Evolutionary conservation across 78 protist genomes (phyloP).

Genomic region (Tieghemostelium lacteum): DNA sequence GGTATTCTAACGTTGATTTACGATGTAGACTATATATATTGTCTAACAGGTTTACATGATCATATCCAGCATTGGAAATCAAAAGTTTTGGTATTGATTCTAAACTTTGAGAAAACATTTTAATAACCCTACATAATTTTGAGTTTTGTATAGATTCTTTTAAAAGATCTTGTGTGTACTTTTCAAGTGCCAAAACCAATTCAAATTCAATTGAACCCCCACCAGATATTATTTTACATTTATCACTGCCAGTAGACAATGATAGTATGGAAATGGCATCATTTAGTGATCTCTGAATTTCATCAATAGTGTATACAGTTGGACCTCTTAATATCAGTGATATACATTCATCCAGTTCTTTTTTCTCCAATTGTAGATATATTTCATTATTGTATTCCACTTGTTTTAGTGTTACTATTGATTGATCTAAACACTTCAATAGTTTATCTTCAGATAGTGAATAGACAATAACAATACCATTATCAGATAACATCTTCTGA

Average conservation of each 20-base stretch:
- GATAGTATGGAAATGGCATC: slow-evolving; percentile 44
- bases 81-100: slow-evolving; percentile 32
- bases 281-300: slow-evolving; percentile 56
- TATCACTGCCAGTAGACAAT: slow-evolving; percentile 28
- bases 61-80: slow-evolving; percentile 52
- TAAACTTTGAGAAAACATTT: slow-evolving; percentile 11
- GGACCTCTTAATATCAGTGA: slow-evolving; percentile 55
- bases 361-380: too few species aligned
- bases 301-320: slow-evolving; percentile 42
- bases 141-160: background rate
- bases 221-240: slow-evolving; percentile 18
- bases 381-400: background rate
- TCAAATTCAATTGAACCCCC: slow-evolving; percentile 60
- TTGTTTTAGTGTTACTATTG: background rate
- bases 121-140: too few species aligned
- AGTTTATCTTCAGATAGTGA: too few species aligned
- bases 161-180: background rate
- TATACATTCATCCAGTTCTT: slow-evolving; percentile 9
- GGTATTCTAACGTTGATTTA: background rate
- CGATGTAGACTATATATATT: slow-evolving; percentile 9
- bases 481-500: too few species aligned
- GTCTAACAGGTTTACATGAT: background rate
- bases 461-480: too few species aligned
- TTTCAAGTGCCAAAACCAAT: background rate
- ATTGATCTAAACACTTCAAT: too few species aligned